A percentile compares a stretch with the other conserved stretches of the same genome.
Conservation (phyloP, 148 eudicot genomes). For the Rhododendron ovatum region DNA sequence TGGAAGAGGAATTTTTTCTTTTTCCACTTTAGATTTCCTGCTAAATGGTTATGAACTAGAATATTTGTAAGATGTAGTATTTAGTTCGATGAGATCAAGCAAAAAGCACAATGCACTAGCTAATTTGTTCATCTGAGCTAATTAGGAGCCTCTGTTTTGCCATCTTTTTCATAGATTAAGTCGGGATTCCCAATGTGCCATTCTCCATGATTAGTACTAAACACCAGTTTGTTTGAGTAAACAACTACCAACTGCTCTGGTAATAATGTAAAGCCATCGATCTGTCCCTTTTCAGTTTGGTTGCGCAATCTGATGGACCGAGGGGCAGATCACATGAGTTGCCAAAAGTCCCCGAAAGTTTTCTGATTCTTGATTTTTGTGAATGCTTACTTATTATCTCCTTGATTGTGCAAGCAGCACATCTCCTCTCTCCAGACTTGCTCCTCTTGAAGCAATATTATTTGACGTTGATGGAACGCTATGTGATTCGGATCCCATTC, state of each 20-base stretch:
- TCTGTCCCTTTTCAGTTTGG: not conserved
- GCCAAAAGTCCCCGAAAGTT: not conserved
- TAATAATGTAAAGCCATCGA: not conserved
- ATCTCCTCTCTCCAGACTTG: slow-evolving; percentile 40
- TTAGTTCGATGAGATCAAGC: not conserved
- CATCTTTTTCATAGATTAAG: no score
- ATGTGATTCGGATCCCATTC: slow-evolving; percentile 92
- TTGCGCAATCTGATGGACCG: not conserved
- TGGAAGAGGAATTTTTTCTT: not conserved
- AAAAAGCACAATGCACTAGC: not conserved
- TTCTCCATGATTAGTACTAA: no score
- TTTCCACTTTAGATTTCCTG: not conserved
- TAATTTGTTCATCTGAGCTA: not conserved
- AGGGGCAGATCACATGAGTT: not conserved
- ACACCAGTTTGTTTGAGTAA: not conserved
- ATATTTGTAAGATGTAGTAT: not conserved
- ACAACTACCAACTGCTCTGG: not conserved
- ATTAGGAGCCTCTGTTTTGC: not conserved
- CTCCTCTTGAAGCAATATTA: slow-evolving; percentile 78
- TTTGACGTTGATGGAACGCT: slow-evolving; percentile 91
- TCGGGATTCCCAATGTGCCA: no score
- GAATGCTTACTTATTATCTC: slow-evolving; percentile 11
- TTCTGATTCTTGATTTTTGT: not conserved
- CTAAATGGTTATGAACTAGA: not conserved
- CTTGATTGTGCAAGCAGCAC: slow-evolving; percentile 34